Percentiles rank a stretch among this genome's conserved stretches.
phyloP scores from a whole-genome alignment of 129 eudicot species.

The Flaveria trinervia region DNA sequence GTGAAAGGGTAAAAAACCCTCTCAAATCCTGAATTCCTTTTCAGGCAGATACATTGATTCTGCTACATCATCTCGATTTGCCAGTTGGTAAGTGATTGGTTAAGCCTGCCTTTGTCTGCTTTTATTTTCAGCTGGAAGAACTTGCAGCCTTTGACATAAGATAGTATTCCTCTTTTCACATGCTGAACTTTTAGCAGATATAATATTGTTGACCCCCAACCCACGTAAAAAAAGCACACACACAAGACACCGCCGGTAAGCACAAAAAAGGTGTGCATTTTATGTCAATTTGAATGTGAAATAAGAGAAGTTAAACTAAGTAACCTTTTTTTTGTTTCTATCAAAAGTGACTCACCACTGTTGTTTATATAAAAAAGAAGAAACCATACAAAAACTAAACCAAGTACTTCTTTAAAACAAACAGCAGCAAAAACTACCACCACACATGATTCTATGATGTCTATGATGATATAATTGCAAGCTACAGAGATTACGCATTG shows the following conservation, averaged over 20 bases:
- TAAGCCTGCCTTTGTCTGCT: slow-evolving; percentile 11
- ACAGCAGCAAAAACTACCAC: neutral
- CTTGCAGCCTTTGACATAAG: neutral
- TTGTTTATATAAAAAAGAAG: neutral
- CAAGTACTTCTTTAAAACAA: slow-evolving; percentile 17
- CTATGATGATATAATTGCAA: neutral
- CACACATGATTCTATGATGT: slow-evolving; percentile 1
- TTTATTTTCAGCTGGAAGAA: neutral
- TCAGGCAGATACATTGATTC: neutral
- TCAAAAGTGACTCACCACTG: neutral
- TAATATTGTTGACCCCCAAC: neutral
- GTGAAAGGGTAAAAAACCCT: neutral
- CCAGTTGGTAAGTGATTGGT: slow-evolving; percentile 3
- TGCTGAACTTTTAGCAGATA: neutral
- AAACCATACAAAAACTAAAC: neutral
- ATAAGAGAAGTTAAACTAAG: no score
- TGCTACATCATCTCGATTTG: neutral
- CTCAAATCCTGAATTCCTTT: neutral
- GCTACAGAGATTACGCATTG: neutral
- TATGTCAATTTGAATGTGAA: no score
- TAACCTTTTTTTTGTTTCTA: neutral
- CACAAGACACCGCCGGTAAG: no score
- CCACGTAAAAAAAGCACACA: no score
- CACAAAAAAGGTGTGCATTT: no score
- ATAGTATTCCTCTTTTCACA: neutral